A percentile compares a stretch with the other conserved stretches of the same genome.
Evolutionary conservation across 2,329 filamentous ascomycete species (phyloP).

Genomic region (Fusarium oxysporum): DNA sequence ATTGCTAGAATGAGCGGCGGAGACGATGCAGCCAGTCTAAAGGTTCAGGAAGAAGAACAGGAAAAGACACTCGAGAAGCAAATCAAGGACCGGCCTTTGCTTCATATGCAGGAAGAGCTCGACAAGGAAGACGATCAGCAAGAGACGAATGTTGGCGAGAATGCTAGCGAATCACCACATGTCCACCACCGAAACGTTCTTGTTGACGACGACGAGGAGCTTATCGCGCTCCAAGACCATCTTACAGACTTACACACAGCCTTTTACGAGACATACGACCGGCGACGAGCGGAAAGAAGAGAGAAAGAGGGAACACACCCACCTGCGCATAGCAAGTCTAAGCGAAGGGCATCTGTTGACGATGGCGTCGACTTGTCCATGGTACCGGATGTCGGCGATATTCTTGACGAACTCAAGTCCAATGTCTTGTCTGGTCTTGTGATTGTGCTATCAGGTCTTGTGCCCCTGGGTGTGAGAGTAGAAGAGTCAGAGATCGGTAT

Average conservation of each 20-base stretch:
- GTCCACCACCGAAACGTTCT: constrained; percentile 74
- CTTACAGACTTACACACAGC: constrained; percentile 78
- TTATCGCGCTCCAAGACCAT: constrained; percentile 80
- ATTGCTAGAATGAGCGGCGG: constrained; percentile 80
- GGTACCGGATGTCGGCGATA: constrained; percentile 85
- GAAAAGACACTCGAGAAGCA: constrained; percentile 90
- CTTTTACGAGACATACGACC: constrained; percentile 88
- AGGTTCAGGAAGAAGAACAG: constrained; percentile 85
- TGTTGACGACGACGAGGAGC: constrained; percentile 87
- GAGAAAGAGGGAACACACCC: constrained; percentile 50
- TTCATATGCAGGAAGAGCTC: constrained; percentile 92
- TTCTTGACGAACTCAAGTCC: constrained; percentile 86
- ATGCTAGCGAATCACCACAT: constrained; percentile 44
- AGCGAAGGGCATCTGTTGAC: constrained; percentile 50
- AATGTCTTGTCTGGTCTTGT: constrained; percentile 79
- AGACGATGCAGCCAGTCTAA: constrained; percentile 74
- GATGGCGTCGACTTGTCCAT: constrained; percentile 58
- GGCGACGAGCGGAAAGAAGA: constrained; percentile 56
- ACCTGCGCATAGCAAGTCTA: constrained; percentile 49
- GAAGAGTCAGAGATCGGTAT: constrained; percentile 86
- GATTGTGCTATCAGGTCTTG: constrained; percentile 90
- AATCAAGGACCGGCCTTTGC: constrained; percentile 84
- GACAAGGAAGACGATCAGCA: constrained; percentile 76
- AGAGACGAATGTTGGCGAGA: constrained; percentile 42
- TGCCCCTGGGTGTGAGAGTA: constrained; percentile 84